Conservation (phyloP, 768 basidiomycete species). For the Boletus edulis region DNA sequence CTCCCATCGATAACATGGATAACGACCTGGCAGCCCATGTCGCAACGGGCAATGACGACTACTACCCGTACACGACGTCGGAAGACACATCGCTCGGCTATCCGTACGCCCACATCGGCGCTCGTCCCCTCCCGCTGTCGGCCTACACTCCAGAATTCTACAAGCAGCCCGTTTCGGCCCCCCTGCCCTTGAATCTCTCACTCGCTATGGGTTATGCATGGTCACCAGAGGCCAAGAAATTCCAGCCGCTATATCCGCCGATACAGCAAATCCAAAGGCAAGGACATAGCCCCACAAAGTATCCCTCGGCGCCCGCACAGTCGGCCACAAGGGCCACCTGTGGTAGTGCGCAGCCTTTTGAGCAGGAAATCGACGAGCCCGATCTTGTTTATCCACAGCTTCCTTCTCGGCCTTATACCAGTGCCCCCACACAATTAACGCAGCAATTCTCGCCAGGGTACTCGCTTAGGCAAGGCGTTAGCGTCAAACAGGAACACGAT, state of each 20-base stretch:
- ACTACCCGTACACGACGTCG: constrained; percentile 22
- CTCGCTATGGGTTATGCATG: constrained; percentile 32
- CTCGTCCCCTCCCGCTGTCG: constrained; percentile 24
- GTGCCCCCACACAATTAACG: constrained; percentile 15
- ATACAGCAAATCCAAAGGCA: constrained; percentile 29
- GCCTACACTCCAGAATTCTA: constrained; percentile 27
- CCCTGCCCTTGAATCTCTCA: constrained; percentile 32
- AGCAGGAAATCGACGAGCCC: constrained; percentile 26
- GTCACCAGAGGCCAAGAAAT: constrained; percentile 34
- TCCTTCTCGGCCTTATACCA: constrained; percentile 24
- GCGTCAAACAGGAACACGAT: constrained; percentile 30
- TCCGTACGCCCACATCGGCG: constrained; percentile 20
- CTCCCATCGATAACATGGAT: constrained; percentile 35
- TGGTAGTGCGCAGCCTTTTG: constrained; percentile 17
- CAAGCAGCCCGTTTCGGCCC: constrained; percentile 34
- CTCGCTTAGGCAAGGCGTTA: constrained; percentile 18
- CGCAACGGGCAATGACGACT: constrained; percentile 26
- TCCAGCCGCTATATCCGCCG: constrained; percentile 36
- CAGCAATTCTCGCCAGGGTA: constrained; percentile 24
- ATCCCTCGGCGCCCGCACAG: constrained; percentile 9
- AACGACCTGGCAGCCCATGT: constrained; percentile 25
- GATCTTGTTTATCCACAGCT: constrained; percentile 24
- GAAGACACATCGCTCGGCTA: constrained; percentile 26
- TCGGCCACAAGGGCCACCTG: constrained; percentile 15
- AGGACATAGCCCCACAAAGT: constrained; percentile 22